A percentile compares a stretch with the other conserved stretches of the same genome.
These are phyloP conservation scores for Apocynum venetum DNA, from an alignment of 257 asterid genomes.

Conservation along the genomic window DNA sequence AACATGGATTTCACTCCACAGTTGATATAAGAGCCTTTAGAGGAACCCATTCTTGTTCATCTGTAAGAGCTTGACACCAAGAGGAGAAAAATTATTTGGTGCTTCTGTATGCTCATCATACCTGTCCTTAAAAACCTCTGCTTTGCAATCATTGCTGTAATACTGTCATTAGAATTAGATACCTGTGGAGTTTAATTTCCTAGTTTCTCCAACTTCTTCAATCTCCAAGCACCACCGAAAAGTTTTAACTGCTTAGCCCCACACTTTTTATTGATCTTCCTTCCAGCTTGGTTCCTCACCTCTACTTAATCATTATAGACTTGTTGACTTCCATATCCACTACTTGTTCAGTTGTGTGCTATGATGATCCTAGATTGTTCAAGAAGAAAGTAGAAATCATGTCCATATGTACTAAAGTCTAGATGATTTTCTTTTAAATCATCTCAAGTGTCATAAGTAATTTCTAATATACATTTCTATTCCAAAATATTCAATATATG, in stretches of 20 bases:
- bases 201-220: not conserved
- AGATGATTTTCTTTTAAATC: not conserved
- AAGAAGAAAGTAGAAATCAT: not conserved
- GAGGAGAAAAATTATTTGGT: not conserved
- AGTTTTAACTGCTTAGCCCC: not conserved
- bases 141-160: not conserved
- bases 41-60: not conserved
- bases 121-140: not conserved
- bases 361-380: not conserved
- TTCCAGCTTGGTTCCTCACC: not conserved
- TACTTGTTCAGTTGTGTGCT: not conserved
- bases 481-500: conserved; percentile 8
- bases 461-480: not conserved
- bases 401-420: not conserved
- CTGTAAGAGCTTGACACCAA: not conserved
- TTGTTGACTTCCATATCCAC: not conserved
- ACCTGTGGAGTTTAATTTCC: no score
- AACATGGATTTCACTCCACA: not conserved
- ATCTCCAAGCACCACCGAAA: not conserved
- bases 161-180: not conserved
- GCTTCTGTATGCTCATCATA: not conserved
- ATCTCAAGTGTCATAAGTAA: not conserved
- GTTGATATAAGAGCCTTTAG: not conserved
- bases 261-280: not conserved
- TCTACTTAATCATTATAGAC: not conserved